Evolutionary conservation across 768 basidiomycete genomes (phyloP), one percentile per base, ranked within the genome.

Genomic region (Boletus rubropictus): DNA sequence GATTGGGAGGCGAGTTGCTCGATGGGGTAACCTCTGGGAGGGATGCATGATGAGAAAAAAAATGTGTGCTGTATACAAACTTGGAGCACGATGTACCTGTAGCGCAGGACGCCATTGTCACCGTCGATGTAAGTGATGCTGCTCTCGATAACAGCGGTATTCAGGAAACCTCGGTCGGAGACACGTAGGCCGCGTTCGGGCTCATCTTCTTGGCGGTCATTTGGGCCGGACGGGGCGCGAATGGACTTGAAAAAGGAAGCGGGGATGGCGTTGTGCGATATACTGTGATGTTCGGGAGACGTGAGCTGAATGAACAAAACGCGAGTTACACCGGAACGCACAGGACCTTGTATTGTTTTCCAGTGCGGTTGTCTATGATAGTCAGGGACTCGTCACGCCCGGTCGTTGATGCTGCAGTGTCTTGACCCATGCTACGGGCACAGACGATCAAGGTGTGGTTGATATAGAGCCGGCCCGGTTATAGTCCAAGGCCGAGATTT

Each of bases 51-150:
- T 37, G n/a, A 46, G 46, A 0, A 21, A 25, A 7, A 33, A 15
- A 0, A 27, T n/a, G 42, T 6, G 37, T 48, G 29, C 4, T 20
- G 20, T 5, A 11, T 18, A 21, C 7, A n/a, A 12, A 27, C 12
- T 25, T 27, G 17, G 48, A 46, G 24, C 20, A 1, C 8, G 44
- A 51, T 53, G 31, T 49, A 84, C 86, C 86, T 79, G 67, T 89
- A 90, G 38, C 87, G 81, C 50, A 89, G 65, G 41, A 89, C 78
- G 73, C 89, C 90, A 32, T 78, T 84, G 17, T 92, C 88, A 39
- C 92, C 92, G 60, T 95, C 91, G 53, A 95, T 95, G 55, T 83
- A 94, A 0, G 91, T 93, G 57, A 95, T 93, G 57, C 78, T 68
- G 54, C 86, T 89, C 54, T 80, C 71, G 48, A 89, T 76, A 43